phyloP scores from a whole-genome alignment of 2,329 filamentous ascomycete genomes.

The Rhynchosporium secalis region DNA sequence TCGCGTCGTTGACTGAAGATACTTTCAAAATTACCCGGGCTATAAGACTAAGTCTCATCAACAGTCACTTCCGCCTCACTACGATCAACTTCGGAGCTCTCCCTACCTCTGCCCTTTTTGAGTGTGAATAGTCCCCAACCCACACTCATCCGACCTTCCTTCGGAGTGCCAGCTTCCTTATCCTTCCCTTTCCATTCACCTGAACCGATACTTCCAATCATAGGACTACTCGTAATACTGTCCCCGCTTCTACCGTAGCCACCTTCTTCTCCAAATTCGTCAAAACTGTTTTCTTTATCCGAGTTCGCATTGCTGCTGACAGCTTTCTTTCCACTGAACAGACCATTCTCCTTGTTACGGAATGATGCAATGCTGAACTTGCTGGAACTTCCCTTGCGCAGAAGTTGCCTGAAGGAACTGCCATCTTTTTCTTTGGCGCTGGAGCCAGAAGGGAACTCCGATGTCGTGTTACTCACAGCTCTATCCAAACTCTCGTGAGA shows the following conservation, averaged over 20 bases:
- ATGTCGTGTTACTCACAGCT: slow-evolving; percentile 56
- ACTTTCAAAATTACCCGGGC: background rate
- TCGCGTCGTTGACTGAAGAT: background rate
- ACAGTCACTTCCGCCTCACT: slow-evolving; percentile 37
- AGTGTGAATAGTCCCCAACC: slow-evolving; percentile 37
- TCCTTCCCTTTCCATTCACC: slow-evolving; percentile 47
- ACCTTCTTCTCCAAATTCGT: slow-evolving; percentile 55
- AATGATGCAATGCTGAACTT: slow-evolving; percentile 64
- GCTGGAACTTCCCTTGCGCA: slow-evolving; percentile 65
- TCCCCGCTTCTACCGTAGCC: slow-evolving; percentile 54
- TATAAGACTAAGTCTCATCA: slow-evolving; percentile 29
- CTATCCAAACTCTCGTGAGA: slow-evolving; percentile 48
- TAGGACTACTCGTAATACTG: slow-evolving; percentile 57
- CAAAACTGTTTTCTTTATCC: slow-evolving; percentile 57
- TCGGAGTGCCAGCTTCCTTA: slow-evolving; percentile 31
- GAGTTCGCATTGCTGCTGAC: slow-evolving; percentile 54
- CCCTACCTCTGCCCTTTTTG: slow-evolving; percentile 37
- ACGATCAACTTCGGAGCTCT: slow-evolving; percentile 38
- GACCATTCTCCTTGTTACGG: slow-evolving; percentile 52
- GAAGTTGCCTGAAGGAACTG: slow-evolving; percentile 53
- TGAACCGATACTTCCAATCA: slow-evolving; percentile 52
- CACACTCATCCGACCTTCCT: slow-evolving; percentile 36
- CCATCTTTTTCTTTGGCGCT: slow-evolving; percentile 51
- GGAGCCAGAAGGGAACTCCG: slow-evolving; percentile 49
- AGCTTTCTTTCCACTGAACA: slow-evolving; percentile 57